phyloP scores from a whole-genome alignment of 257 asterid genomes.

The Salvia rosmarinus region DNA sequence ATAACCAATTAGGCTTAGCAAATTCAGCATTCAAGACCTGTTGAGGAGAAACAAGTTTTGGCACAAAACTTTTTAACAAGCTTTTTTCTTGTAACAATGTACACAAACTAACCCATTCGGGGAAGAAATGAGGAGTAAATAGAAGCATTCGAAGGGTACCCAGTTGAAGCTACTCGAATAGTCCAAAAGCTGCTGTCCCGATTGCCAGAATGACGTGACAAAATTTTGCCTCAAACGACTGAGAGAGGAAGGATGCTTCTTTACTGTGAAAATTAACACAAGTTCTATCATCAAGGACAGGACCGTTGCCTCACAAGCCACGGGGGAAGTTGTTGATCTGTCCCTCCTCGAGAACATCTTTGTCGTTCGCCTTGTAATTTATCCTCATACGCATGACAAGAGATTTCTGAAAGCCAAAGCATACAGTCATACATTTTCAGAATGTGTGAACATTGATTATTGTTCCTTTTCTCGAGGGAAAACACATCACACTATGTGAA shows the following conservation, averaged over 20 bases:
- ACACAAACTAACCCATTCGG: constrained; percentile 44
- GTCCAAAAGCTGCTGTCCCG: constrained; percentile 25
- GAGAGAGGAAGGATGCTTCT: constrained; percentile 37
- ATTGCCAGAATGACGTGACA: constrained; percentile 31
- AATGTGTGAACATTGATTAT: not conserved
- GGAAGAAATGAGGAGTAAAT: constrained; percentile 29
- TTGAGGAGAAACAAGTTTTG: not conserved
- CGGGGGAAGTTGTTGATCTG: constrained; percentile 84
- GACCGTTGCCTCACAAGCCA: constrained; percentile 49
- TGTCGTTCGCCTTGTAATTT: constrained; percentile 67
- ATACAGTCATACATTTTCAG: constrained; percentile 22
- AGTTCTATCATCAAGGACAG: constrained; percentile 3
- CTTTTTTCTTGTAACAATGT: constrained; percentile 44
- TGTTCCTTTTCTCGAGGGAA: not conserved
- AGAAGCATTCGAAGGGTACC: constrained; percentile 32
- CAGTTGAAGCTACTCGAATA: constrained; percentile 29
- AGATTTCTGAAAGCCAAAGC: constrained; percentile 66
- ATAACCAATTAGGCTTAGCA: constrained; percentile 37
- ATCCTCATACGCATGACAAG: constrained; percentile 87
- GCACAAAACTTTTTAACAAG: too few species aligned
- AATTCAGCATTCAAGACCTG: constrained; percentile 23
- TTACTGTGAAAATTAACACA: constrained; percentile 16
- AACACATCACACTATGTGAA: not conserved
- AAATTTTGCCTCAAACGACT: constrained; percentile 37
- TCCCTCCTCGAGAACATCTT: constrained; percentile 85